Evolutionary conservation across 1,139 yeast genomes (phyloP).

Genomic region (Wickerhamomyces sp.): DNA sequence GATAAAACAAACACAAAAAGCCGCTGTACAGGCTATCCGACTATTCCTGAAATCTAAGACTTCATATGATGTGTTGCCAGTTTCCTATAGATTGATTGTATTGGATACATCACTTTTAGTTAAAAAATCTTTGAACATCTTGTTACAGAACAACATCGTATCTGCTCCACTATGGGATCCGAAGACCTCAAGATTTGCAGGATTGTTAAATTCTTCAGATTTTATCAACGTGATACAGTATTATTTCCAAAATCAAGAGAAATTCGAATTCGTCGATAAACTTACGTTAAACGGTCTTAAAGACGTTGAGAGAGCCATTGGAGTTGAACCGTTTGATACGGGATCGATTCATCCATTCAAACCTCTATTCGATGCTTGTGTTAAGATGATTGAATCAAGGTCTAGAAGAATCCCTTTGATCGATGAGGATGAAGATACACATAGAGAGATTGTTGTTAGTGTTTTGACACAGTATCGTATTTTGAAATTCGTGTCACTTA

Average conservation of each 20-base stretch:
- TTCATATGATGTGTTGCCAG: conserved; percentile 95
- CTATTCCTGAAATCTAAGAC: conserved; percentile 84
- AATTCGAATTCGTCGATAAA: conserved; percentile 83
- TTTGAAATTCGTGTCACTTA: conserved; percentile 89
- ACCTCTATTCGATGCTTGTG: conserved; percentile 89
- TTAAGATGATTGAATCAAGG: conserved; percentile 81
- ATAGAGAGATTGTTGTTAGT: conserved; percentile 89
- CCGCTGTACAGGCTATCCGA: conserved; percentile 74
- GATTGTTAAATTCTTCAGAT: conserved; percentile 86
- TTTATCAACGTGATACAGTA: conserved; percentile 94
- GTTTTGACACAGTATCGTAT: conserved; percentile 96
- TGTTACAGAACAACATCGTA: conserved; percentile 89
- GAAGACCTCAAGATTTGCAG: conserved; percentile 85
- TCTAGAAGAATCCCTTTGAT: conserved; percentile 93
- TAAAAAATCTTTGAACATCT: conserved; percentile 83
- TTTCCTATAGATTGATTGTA: conserved; percentile 87
- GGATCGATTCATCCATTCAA: conserved; percentile 88
- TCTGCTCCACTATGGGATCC: conserved; percentile 98
- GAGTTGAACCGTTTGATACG: conserved; percentile 85
- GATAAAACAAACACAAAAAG: conserved; percentile 36
- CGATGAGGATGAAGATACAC: conserved; percentile 90
- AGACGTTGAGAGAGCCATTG: conserved; percentile 83
- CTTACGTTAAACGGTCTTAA: conserved; percentile 79
- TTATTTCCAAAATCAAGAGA: conserved; percentile 85
- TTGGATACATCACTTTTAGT: conserved; percentile 88